Percentiles rank a stretch among this genome's conserved stretches.
phyloP scores from a whole-genome alignment of 306 rosid genomes.

The Fragaria nilgerrensis region DNA sequence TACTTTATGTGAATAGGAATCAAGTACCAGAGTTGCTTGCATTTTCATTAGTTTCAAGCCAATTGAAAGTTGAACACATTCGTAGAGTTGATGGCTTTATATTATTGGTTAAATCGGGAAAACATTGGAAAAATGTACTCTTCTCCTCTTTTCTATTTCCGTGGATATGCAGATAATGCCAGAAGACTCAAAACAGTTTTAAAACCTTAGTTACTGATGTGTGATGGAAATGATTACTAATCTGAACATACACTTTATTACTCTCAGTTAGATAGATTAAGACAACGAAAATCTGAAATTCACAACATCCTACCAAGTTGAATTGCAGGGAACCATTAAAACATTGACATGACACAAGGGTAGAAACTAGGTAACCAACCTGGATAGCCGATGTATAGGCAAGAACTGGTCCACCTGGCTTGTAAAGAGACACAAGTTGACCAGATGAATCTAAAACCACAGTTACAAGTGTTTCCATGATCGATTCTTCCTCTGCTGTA shows the following conservation, averaged over 20 bases:
- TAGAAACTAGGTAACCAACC: slow-evolving; percentile 39
- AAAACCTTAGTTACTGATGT: background rate
- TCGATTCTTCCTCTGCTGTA: slow-evolving; percentile 84
- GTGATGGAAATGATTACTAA: background rate
- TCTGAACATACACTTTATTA: background rate
- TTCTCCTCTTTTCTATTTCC: background rate
- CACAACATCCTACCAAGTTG: background rate
- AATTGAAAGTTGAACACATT: background rate
- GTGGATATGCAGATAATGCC: background rate
- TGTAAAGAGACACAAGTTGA: slow-evolving; percentile 75
- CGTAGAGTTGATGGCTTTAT: background rate
- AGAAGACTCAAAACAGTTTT: background rate
- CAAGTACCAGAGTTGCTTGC: background rate
- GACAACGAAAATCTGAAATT: background rate
- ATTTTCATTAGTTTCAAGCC: slow-evolving; percentile 2
- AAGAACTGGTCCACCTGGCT: slow-evolving; percentile 81
- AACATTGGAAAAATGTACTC: background rate
- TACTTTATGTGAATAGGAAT: background rate
- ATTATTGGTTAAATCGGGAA: background rate
- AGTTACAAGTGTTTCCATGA: slow-evolving; percentile 76
- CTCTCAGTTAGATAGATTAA: background rate
- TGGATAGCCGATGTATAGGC: slow-evolving; percentile 72
- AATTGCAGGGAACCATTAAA: slow-evolving; percentile 10
- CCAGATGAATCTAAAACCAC: slow-evolving; percentile 76
- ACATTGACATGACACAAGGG: slow-evolving; percentile 3